These are phyloP conservation scores for Castanopsis chinensis DNA, from an alignment of 306 rosid species.

Conservation along the genomic window DNA sequence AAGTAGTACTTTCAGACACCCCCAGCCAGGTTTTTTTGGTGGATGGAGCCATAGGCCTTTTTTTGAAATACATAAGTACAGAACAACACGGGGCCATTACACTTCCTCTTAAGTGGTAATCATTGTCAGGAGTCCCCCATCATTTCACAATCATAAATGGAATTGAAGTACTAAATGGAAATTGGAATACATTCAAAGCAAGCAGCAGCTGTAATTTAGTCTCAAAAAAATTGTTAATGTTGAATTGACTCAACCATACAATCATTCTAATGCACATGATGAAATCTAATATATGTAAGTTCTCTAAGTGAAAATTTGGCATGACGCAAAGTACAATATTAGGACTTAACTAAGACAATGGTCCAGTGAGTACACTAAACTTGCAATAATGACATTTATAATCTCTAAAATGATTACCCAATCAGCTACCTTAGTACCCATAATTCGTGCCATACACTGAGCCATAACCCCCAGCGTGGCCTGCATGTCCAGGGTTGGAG, in stretches of 20 bases:
- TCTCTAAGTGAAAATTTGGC: not conserved
- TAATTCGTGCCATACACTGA: conserved; percentile 77
- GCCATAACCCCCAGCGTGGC: conserved; percentile 64
- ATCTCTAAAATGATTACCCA: not conserved
- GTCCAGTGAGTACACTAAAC: conserved; percentile 25
- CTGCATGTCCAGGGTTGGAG: conserved; percentile 56
- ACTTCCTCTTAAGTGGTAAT: not conserved
- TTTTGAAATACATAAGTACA: not conserved
- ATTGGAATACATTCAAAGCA: not conserved
- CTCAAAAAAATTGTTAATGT: not conserved
- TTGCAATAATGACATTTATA: conserved; percentile 13
- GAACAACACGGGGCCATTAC: not conserved
- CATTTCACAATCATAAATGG: not conserved
- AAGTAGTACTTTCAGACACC: too few species aligned
- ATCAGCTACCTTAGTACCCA: conserved; percentile 56
- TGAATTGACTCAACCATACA: not conserved
- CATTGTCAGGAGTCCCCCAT: not conserved
- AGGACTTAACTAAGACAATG: not conserved
- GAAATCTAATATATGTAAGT: not conserved
- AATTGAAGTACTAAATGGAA: not conserved
- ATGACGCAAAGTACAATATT: not conserved
- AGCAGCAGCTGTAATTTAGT: not conserved
- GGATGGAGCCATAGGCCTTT: not conserved
- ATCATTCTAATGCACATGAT: not conserved
- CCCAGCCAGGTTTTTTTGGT: not conserved